Conservation (phyloP, 257 asterid species). For the Knoxia roxburghii region DNA sequence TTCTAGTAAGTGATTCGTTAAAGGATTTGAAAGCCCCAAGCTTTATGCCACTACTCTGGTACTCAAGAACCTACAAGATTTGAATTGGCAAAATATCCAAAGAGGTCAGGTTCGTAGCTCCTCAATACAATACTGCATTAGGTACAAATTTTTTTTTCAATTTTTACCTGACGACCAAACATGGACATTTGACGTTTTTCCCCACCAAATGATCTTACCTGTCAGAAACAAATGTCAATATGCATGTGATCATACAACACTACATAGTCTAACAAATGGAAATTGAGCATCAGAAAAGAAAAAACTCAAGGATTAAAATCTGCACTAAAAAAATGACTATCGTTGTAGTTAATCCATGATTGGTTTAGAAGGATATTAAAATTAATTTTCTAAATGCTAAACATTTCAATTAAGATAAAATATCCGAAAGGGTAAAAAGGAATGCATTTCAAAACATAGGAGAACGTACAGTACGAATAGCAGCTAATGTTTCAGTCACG, state of each 20-base stretch:
- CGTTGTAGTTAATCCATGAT: neutral
- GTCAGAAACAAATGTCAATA: slow-evolving; percentile 18
- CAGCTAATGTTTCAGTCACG: slow-evolving; percentile 76
- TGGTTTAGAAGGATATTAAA: neutral
- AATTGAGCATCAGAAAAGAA: slow-evolving; percentile 4
- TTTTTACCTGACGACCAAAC: slow-evolving; percentile 67
- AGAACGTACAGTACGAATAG: slow-evolving; percentile 86
- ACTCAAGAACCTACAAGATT: slow-evolving; percentile 62
- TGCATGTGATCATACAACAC: neutral
- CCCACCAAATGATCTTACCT: slow-evolving; percentile 96
- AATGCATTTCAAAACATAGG: neutral
- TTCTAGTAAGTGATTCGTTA: slow-evolving; percentile 86
- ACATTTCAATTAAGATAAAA: neutral
- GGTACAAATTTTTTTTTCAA: too few relatives aligned
- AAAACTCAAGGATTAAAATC: neutral
- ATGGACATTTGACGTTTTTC: slow-evolving; percentile 91
- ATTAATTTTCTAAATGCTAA: neutral
- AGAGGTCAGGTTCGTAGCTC: neutral
- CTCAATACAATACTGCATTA: neutral
- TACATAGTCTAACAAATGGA: neutral
- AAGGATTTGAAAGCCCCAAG: slow-evolving; percentile 82
- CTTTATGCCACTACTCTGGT: slow-evolving; percentile 74
- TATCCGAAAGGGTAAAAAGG: neutral
- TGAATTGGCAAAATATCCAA: neutral
- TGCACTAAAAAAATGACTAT: slow-evolving; percentile 32